Evolutionary conservation across 805 yeast species (phyloP).

Genomic region (Ascoidea rubescens): DNA sequence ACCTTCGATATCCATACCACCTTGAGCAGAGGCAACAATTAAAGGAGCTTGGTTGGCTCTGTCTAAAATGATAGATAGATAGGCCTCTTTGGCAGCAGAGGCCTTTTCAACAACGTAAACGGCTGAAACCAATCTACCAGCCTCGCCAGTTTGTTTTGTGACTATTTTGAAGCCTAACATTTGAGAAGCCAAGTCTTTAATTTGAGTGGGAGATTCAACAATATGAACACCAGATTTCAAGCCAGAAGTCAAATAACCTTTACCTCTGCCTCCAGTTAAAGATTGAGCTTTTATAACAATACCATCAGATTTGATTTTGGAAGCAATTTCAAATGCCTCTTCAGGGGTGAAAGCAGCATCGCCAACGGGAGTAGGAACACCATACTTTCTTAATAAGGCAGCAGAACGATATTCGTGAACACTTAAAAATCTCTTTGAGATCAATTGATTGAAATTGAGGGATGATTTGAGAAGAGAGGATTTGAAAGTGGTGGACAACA

Average conservation of each 20-base stretch:
- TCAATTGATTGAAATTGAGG: not conserved
- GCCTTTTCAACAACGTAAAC: slow-evolving; percentile 93
- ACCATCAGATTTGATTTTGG: slow-evolving; percentile 45
- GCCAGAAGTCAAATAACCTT: slow-evolving; percentile 94
- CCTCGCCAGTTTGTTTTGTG: slow-evolving; percentile 97
- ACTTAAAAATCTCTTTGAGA: slow-evolving; percentile 56
- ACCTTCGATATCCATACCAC: slow-evolving; percentile 99
- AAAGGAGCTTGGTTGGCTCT: slow-evolving; percentile 82
- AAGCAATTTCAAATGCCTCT: slow-evolving; percentile 77
- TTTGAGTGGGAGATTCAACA: slow-evolving; percentile 69
- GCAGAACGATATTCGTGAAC: slow-evolving; percentile 96
- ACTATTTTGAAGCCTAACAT: slow-evolving; percentile 88
- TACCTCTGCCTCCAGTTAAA: slow-evolving; percentile 98
- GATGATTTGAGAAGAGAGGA: too few relatives aligned
- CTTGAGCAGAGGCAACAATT: slow-evolving; percentile 92
- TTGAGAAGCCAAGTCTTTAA: slow-evolving; percentile 69
- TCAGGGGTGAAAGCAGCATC: slow-evolving; percentile 81
- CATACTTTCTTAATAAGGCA: slow-evolving; percentile 65
- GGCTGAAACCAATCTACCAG: slow-evolving; percentile 93
- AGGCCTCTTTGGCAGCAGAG: slow-evolving; percentile 88
- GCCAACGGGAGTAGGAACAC: slow-evolving; percentile 86
- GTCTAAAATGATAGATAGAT: slow-evolving; percentile 89
- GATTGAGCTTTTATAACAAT: slow-evolving; percentile 98
- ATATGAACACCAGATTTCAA: slow-evolving; percentile 94
- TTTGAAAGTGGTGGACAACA: too few relatives aligned